Evolutionary conservation across 192 early-diverging fungal genomes (phyloP).

Genomic region (Coemansia sp.): DNA sequence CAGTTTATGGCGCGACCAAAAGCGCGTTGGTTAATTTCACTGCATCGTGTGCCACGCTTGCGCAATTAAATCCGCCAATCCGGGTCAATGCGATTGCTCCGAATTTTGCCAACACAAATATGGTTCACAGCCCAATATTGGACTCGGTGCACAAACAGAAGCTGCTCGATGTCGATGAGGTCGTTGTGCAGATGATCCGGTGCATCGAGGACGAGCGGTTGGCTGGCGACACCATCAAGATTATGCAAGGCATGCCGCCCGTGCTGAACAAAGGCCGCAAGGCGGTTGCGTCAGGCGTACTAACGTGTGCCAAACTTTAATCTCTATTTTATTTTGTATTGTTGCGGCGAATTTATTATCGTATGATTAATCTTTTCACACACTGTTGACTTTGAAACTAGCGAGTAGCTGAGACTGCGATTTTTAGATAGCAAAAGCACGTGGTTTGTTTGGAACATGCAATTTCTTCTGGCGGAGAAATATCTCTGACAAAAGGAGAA

Average conservation of each 20-base stretch:
- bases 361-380: not conserved
- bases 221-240: conserved; percentile 53
- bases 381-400: no score
- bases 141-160: conserved; percentile 15
- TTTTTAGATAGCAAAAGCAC: no score
- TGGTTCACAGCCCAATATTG: conserved; percentile 28
- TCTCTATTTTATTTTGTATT: not conserved
- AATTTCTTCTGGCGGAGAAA: no score
- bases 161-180: conserved; percentile 46
- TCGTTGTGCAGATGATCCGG: conserved; percentile 58
- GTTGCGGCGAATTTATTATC: not conserved
- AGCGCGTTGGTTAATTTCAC: conserved; percentile 68
- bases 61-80: conserved; percentile 43
- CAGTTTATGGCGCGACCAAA: conserved; percentile 76
- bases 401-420: no score
- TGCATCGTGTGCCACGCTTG: conserved; percentile 47
- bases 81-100: conserved; percentile 67
- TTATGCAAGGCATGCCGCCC: conserved; percentile 29
- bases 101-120: conserved; percentile 54
- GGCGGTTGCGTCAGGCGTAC: conserved; percentile 28
- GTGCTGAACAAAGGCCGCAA: conserved; percentile 43
- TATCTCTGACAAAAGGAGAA: not conserved
- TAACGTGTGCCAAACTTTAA: conserved; percentile 30
- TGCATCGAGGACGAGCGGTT: conserved; percentile 59
- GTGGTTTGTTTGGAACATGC: no score